Conservation (phyloP, 768 basidiomycete genomes). For the Hygrophoropsis aurantiaca region DNA sequence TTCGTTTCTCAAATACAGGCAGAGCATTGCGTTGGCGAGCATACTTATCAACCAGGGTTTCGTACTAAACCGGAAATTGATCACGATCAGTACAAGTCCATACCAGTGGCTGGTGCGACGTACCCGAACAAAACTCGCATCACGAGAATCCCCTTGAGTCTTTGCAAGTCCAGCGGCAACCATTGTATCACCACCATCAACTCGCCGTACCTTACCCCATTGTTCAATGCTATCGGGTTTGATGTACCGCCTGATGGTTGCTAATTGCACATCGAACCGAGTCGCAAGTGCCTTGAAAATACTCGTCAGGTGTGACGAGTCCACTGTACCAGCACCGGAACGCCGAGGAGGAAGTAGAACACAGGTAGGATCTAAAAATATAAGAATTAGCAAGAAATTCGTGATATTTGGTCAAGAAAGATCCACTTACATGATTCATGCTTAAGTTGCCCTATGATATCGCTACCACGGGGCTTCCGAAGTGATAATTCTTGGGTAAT, state of each 20-base stretch:
- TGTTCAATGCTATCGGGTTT: not conserved
- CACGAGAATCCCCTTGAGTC: not conserved
- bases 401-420: not conserved
- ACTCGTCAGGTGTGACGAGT: not conserved
- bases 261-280: not conserved
- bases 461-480: not conserved
- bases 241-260: not conserved
- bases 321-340: not conserved
- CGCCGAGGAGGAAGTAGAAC: not conserved
- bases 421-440: not conserved
- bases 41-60: constrained; percentile 1
- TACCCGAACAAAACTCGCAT: not conserved
- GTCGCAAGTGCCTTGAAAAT: not conserved
- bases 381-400: not conserved
- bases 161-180: not conserved
- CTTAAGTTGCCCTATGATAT: not conserved
- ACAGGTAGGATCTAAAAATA: not conserved
- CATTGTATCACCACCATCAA: constrained; percentile 1
- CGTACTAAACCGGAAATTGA: not conserved
- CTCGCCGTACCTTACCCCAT: constrained; percentile 1
- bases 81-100: not conserved
- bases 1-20: no score
- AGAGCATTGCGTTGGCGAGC: not conserved
- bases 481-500: not conserved
- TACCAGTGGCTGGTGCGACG: not conserved